These are phyloP conservation scores for Solanum chiquidenum DNA, from an alignment of 257 asterid genomes.

Conservation along the genomic window DNA sequence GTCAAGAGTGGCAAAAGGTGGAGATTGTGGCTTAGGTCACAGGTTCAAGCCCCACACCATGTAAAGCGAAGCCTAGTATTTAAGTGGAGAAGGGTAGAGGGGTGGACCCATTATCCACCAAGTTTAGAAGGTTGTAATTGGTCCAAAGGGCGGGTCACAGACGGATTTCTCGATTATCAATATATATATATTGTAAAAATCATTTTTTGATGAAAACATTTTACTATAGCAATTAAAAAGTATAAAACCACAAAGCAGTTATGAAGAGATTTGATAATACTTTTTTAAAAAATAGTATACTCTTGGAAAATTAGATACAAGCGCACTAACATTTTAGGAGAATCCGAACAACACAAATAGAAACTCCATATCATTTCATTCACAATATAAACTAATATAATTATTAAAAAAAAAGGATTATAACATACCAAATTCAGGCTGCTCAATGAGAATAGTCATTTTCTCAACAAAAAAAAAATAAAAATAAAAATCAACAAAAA, in stretches of 20 bases:
- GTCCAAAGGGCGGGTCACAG: accelerated
- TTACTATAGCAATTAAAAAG: neutral
- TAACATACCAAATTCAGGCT: conserved; percentile 33
- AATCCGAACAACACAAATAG: accelerated
- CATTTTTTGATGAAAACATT: neutral
- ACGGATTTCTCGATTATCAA: no score
- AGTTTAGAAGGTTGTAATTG: accelerated
- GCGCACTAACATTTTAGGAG: neutral
- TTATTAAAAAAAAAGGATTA: neutral
- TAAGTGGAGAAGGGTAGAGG: no score
- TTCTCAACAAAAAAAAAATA: neutral
- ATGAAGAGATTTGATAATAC: no score
- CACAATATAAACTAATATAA: neutral
- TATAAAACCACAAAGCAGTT: no score
- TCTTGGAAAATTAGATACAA: no score
- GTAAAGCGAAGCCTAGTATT: no score
- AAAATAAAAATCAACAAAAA: neutral
- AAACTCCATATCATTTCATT: neutral
- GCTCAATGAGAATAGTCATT: conserved; percentile 57
- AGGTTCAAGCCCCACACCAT: no score
- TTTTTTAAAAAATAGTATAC: no score
- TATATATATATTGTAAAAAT: no score
- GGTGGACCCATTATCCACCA: accelerated
- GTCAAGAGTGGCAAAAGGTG: neutral
- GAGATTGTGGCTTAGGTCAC: neutral